A percentile compares a stretch with the other conserved stretches of the same genome.
Conservation (phyloP, 306 rosid species). For the Sicyos baderoa region DNA sequence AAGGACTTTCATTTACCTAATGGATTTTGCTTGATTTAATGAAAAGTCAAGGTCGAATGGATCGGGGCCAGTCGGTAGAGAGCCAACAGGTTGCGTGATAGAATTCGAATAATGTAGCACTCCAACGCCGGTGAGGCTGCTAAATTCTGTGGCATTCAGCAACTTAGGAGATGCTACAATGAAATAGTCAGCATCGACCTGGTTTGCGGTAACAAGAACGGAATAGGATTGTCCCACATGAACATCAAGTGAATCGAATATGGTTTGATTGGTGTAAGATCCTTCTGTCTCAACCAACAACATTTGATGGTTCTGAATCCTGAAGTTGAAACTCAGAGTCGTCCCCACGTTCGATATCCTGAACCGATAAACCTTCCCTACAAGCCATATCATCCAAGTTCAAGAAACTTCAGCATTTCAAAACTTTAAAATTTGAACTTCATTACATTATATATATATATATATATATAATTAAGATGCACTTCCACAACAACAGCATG, state of each 20-base stretch:
- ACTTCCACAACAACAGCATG: background rate
- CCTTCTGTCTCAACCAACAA: conserved; percentile 85
- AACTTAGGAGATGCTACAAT: conserved; percentile 66
- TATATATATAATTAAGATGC: too few species aligned
- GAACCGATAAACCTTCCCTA: conserved; percentile 69
- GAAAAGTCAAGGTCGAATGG: conserved; percentile 58
- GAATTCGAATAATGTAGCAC: conserved; percentile 57
- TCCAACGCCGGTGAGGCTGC: conserved; percentile 39
- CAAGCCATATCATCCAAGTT: conserved; percentile 16
- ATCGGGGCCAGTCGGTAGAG: conserved; percentile 55
- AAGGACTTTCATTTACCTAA: conserved; percentile 36
- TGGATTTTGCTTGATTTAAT: conserved; percentile 55
- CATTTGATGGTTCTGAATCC: conserved; percentile 62
- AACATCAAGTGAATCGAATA: conserved; percentile 63
- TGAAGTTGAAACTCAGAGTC: conserved; percentile 60
- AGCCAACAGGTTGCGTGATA: conserved; percentile 30
- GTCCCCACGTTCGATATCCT: conserved; percentile 86
- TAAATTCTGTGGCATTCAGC: conserved; percentile 18
- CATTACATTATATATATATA: background rate
- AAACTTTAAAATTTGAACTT: background rate
- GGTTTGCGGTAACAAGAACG: conserved; percentile 64
- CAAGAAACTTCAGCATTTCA: background rate
- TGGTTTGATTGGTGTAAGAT: conserved; percentile 51
- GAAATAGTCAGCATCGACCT: conserved; percentile 55
- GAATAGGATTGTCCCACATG: conserved; percentile 89